phyloP scores from a whole-genome alignment of 495 filamentous ascomycete species.

The Aspergillus panamensis region DNA sequence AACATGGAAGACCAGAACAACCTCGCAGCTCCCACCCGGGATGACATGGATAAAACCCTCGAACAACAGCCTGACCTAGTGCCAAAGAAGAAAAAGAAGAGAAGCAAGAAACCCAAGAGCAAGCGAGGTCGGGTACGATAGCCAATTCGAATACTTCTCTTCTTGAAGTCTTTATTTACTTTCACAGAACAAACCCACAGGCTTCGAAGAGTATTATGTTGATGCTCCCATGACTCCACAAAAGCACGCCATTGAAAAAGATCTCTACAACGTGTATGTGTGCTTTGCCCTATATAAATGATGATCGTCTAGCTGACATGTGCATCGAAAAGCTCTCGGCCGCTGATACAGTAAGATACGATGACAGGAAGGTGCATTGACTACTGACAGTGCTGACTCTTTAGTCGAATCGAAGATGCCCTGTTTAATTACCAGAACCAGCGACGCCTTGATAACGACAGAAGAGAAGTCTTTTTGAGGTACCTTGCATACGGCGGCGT shows the following conservation, averaged over 20 bases:
- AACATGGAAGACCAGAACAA: too few species aligned
- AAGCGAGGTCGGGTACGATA: conserved; percentile 40
- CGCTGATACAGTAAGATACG: conserved; percentile 39
- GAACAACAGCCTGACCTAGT: background rate
- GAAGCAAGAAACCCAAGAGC: conserved; percentile 41
- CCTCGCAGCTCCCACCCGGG: too few species aligned
- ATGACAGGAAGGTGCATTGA: background rate
- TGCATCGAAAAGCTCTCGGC: conserved; percentile 31
- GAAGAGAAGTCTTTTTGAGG: conserved; percentile 65
- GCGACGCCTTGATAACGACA: conserved; percentile 64
- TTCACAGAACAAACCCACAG: conserved; percentile 48
- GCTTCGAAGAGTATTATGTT: conserved; percentile 69
- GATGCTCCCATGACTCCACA: conserved; percentile 73
- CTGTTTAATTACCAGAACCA: conserved; percentile 75
- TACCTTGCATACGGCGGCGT: conserved; percentile 86
- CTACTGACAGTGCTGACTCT: conserved; percentile 5
- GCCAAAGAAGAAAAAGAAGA: conserved; percentile 29
- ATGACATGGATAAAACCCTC: too few species aligned
- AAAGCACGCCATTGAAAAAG: conserved; percentile 57
- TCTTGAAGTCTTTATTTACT: conserved; percentile 8
- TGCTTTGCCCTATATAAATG: background rate
- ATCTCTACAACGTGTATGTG: conserved; percentile 54
- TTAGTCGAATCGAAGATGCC: conserved; percentile 77
- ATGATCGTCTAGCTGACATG: conserved; percentile 20
- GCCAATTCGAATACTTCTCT: background rate